phyloP scores from a whole-genome alignment of 164 flowering plant genomes.

The Amborella trichopoda region DNA sequence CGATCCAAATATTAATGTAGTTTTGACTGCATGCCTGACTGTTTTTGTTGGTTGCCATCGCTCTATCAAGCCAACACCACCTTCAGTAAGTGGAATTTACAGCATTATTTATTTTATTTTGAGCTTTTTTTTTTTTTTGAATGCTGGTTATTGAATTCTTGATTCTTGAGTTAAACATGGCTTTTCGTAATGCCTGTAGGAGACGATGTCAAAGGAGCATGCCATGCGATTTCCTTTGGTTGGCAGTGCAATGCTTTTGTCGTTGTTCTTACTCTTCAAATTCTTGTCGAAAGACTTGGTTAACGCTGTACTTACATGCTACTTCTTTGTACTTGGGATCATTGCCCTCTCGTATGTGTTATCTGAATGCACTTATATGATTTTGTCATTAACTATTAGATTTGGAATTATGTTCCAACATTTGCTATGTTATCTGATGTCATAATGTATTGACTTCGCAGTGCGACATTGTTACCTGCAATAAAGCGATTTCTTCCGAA shows the following conservation, averaged over 20 bases:
- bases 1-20: conserved; percentile 85
- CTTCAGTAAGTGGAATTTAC: conserved; percentile 50
- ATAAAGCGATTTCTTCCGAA: conserved; percentile 62
- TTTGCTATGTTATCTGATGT: neutral
- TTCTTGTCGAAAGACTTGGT: conserved; percentile 94
- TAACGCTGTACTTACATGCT: conserved; percentile 85
- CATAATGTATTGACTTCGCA: conserved; percentile 13
- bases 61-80: conserved; percentile 94
- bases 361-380: conserved; percentile 6
- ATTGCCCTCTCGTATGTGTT: conserved; percentile 84
- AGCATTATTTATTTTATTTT: neutral
- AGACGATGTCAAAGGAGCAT: conserved; percentile 96
- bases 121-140: neutral
- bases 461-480: conserved; percentile 85
- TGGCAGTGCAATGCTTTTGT: conserved; percentile 93
- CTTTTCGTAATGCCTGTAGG: conserved; percentile 34
- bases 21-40: conserved; percentile 83
- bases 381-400: neutral
- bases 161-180: neutral
- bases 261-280: conserved; percentile 88
- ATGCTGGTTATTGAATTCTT: neutral
- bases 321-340: conserved; percentile 92
- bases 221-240: conserved; percentile 97
- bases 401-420: neutral
- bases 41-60: conserved; percentile 93